Evolutionary conservation across 2,329 filamentous ascomycete species (phyloP).

Genomic region (Fusarium mangiferae): DNA sequence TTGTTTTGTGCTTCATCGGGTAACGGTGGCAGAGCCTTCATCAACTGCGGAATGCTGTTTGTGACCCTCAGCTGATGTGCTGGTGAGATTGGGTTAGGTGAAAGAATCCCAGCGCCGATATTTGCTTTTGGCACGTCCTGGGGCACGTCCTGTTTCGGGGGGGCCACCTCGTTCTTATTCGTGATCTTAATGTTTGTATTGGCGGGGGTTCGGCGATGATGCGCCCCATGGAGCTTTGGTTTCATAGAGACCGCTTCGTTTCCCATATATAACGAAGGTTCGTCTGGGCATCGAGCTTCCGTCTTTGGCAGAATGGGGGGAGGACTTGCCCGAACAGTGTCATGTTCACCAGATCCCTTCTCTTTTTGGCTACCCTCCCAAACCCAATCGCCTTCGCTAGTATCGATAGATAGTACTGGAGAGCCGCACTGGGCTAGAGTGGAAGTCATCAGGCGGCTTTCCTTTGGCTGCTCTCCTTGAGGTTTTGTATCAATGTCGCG

Average conservation of each 20-base stretch:
- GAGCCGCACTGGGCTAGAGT: slow-evolving; percentile 43
- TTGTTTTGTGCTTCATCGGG: slow-evolving; percentile 46
- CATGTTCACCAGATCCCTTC: neutral
- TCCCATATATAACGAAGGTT: neutral
- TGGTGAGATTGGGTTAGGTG: slow-evolving; percentile 61
- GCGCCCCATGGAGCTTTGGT: neutral
- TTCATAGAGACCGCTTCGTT: neutral
- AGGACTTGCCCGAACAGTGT: neutral
- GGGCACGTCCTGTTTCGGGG: neutral
- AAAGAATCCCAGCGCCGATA: slow-evolving; percentile 50
- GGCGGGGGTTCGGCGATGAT: slow-evolving; percentile 45
- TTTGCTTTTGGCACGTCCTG: neutral
- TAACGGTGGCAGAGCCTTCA: slow-evolving; percentile 62
- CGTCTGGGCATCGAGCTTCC: neutral
- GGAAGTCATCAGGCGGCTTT: neutral
- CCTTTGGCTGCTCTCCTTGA: neutral
- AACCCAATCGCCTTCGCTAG: slow-evolving; percentile 37
- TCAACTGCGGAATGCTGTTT: slow-evolving; percentile 61
- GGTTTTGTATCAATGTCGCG: neutral
- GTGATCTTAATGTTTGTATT: slow-evolving; percentile 35
- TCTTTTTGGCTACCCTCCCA: slow-evolving; percentile 5
- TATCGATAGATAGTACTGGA: slow-evolving; percentile 44
- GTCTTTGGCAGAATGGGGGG: neutral
- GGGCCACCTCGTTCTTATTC: neutral
- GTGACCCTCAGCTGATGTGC: slow-evolving; percentile 57